phyloP scores from a whole-genome alignment of 2,329 filamentous ascomycete genomes.

The Fusarium buharicum region DNA sequence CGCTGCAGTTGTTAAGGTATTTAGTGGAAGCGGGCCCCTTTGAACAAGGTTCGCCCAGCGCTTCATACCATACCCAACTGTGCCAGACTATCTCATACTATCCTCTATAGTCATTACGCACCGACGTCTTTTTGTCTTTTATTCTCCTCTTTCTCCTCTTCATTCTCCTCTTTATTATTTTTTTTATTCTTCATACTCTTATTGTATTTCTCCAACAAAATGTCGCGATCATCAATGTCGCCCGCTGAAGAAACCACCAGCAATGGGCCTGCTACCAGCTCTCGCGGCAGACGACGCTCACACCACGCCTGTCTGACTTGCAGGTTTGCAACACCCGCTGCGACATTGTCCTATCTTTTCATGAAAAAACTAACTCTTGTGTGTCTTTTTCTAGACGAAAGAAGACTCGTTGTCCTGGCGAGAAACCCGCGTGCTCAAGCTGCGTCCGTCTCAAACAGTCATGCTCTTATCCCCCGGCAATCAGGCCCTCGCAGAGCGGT shows the following conservation, averaged over 20 bases:
- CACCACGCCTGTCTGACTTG: constrained; percentile 60
- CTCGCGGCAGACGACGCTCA: constrained; percentile 52
- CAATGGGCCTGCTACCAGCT: constrained; percentile 25
- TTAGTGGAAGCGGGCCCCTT: constrained; percentile 40
- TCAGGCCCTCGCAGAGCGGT: constrained; percentile 53
- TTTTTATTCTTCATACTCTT: neutral
- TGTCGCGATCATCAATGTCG: constrained; percentile 45
- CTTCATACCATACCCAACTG: too few relatives aligned
- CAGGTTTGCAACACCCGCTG: constrained; percentile 50
- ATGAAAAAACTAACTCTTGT: neutral
- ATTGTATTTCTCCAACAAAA: neutral
- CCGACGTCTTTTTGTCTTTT: neutral
- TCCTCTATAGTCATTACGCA: constrained; percentile 1
- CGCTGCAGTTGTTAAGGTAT: constrained; percentile 21
- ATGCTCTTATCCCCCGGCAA: constrained; percentile 56
- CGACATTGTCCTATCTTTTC: neutral
- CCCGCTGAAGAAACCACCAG: constrained; percentile 46
- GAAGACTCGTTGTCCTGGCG: constrained; percentile 63
- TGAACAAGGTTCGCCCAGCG: constrained; percentile 17
- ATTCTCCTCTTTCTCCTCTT: neutral
- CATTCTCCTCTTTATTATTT: neutral
- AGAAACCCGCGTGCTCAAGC: constrained; percentile 62
- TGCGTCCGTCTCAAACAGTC: constrained; percentile 60
- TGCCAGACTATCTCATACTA: neutral
- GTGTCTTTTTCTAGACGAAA: constrained; percentile 53